phyloP scores from a whole-genome alignment of 1,284 basidiomycete genomes.

The Cryptococcus maquisensis region DNA sequence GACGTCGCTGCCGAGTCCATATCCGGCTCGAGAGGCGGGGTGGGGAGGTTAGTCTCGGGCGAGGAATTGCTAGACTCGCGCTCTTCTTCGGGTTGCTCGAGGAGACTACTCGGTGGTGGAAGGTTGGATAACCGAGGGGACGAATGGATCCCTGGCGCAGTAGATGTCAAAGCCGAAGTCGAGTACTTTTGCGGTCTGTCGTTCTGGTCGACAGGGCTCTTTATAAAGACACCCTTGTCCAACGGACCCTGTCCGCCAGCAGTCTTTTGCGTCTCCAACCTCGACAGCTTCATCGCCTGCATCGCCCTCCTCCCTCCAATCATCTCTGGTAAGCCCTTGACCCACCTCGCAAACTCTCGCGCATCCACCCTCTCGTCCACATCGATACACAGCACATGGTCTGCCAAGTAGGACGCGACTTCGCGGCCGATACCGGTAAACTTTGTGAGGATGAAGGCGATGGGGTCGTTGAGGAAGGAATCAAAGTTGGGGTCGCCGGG shows the following conservation, averaged over 20 bases:
- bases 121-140: slow-evolving; percentile 15
- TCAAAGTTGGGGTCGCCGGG: slow-evolving; percentile 72
- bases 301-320: slow-evolving; percentile 53
- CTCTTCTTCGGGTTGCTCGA: slow-evolving; percentile 3
- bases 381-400: slow-evolving; percentile 75
- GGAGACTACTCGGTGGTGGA: slow-evolving; percentile 13
- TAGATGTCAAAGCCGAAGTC: slow-evolving; percentile 36
- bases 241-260: not conserved
- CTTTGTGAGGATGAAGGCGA: slow-evolving; percentile 79
- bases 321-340: slow-evolving; percentile 69
- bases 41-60: slow-evolving; percentile 6
- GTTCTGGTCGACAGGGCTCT: slow-evolving; percentile 30
- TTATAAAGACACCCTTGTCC: slow-evolving; percentile 39
- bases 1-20: slow-evolving; percentile 34
- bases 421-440: slow-evolving; percentile 86
- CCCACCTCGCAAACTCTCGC: slow-evolving; percentile 80
- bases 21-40: slow-evolving; percentile 20
- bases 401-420: slow-evolving; percentile 81
- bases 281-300: slow-evolving; percentile 34
- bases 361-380: slow-evolving; percentile 64
- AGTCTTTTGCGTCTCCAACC: slow-evolving; percentile 27
- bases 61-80: not conserved
- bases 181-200: slow-evolving; percentile 23
- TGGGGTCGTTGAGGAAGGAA: slow-evolving; percentile 71
- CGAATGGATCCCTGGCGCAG: slow-evolving; percentile 18